Evolutionary conservation across 352 stramenopile genomes (phyloP), one percentile per base, ranked within the genome.

Genomic region (Phytophthora foliorum): DNA sequence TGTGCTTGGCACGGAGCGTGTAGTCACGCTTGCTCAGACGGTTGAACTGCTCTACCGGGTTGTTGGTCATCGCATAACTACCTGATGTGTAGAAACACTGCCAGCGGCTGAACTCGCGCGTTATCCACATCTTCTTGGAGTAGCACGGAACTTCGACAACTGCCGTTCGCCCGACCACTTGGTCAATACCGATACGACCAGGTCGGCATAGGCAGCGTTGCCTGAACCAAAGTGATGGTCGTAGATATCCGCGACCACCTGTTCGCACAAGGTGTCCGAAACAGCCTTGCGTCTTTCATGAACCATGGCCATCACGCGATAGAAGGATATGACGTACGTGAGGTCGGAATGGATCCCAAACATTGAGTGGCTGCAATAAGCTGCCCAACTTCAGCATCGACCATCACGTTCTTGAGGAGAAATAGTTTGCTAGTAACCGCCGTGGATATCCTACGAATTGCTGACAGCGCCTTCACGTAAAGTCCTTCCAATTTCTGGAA

Each of bases 281-380:
- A 29, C 25, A 5, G 3, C 25, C 25, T 29, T 29, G 3, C 2
- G 25, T 29, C 29, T 17, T 17, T 73, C 53, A 36, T 69, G 46
- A 24, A 69, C 65, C 16, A 76, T 74, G 1, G 51, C 29, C 62
- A 64, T 69, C 17, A 69, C 57, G 21, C 74, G 63, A 34, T 73
- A 72, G 31, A 76, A 80, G 16, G 54, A 80, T 62, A 80, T 66
- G 0, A 76, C n/a, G 21, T 63, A 49, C 7, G 3, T 24, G 22
- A 39, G 34, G 19, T 49, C 56, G 14, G 39, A 61, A 52, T 61
- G 3, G 3, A 29, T 29, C 25, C 25, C 25, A 29, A 29, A 29
- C 25, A 29, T 5, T 29, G 25, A 5, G 25, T 29, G 3, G 5
- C 54, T 31, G 19, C 56, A 34, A 55, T 63, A 32, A n/a, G 22